Conservation (phyloP, 1,139 yeast genomes). For the Pichia cactophila region DNA sequence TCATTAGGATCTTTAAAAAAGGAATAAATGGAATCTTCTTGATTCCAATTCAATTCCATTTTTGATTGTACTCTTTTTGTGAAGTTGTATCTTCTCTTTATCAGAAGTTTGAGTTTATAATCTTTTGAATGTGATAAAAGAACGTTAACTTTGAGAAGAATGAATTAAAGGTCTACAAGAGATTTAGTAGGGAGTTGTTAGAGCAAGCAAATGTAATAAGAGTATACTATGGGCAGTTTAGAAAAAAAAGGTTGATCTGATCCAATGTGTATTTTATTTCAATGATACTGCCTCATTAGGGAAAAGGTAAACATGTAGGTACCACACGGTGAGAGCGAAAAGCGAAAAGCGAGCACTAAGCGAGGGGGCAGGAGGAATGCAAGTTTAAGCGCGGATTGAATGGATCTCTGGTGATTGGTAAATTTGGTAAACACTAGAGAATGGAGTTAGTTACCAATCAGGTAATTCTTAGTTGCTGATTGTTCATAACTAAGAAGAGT, state of each 20-base stretch:
- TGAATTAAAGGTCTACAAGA: too few relatives aligned
- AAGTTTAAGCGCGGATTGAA: not conserved
- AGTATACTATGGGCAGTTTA: not conserved
- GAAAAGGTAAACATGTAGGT: slow-evolving; percentile 5
- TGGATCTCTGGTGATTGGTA: too few relatives aligned
- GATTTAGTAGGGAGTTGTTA: too few relatives aligned
- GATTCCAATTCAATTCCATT: slow-evolving; percentile 8
- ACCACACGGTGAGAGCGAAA: too few relatives aligned
- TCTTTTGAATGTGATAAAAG: too few relatives aligned
- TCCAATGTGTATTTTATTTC: not conserved
- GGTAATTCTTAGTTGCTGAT: not conserved
- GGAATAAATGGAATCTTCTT: slow-evolving; percentile 9
- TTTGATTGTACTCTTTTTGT: not conserved
- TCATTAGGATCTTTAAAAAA: slow-evolving; percentile 3
- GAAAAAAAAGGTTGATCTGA: not conserved
- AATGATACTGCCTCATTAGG: slow-evolving; percentile 12
- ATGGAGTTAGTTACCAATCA: not conserved
- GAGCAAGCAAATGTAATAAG: not conserved
- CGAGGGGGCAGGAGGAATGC: not conserved
- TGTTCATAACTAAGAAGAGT: slow-evolving; percentile 1
- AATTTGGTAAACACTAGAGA: too few relatives aligned
- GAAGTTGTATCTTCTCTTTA: not conserved
- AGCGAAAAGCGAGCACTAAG: too few relatives aligned
- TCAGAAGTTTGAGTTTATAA: too few relatives aligned
- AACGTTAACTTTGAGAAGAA: too few relatives aligned